Evolutionary conservation across 495 filamentous ascomycete genomes (phyloP).

Genomic region (Aspergillus avenaceus): DNA sequence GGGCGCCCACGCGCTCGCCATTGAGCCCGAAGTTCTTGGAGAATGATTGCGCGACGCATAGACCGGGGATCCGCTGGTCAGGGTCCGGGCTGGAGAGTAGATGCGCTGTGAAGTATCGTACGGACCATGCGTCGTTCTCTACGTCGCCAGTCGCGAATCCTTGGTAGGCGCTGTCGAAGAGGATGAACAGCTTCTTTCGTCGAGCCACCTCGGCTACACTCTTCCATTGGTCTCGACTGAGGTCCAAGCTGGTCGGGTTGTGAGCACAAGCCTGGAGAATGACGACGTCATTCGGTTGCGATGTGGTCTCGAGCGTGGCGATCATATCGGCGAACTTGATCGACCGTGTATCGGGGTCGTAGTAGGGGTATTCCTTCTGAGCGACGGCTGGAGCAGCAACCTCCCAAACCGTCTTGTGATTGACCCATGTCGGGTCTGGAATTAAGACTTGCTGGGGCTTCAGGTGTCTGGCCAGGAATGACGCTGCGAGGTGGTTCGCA

Average conservation of each 20-base stretch:
- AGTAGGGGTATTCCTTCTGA: slow-evolving; percentile 30
- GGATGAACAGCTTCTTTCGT: slow-evolving; percentile 26
- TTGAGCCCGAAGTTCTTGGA: slow-evolving; percentile 45
- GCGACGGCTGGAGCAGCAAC: slow-evolving; percentile 8
- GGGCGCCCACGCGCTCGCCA: slow-evolving; percentile 31
- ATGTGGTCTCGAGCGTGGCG: slow-evolving; percentile 7
- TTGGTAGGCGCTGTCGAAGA: slow-evolving; percentile 45
- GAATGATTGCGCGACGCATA: slow-evolving; percentile 35
- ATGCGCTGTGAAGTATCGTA: slow-evolving; percentile 27
- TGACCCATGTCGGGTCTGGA: slow-evolving; percentile 28
- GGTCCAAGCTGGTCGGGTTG: slow-evolving; percentile 41
- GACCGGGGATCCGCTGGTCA: slow-evolving; percentile 4
- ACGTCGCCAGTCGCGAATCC: slow-evolving; percentile 39
- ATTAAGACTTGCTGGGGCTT: slow-evolving; percentile 21
- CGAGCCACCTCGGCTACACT: slow-evolving; percentile 21
- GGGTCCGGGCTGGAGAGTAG: not conserved
- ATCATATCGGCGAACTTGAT: slow-evolving; percentile 23
- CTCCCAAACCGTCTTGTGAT: slow-evolving; percentile 27
- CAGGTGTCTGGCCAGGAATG: slow-evolving; percentile 56
- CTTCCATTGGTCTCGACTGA: slow-evolving; percentile 30
- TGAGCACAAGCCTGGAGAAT: slow-evolving; percentile 43
- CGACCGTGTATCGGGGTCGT: slow-evolving; percentile 5
- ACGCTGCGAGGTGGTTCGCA: slow-evolving; percentile 72
- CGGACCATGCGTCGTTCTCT: slow-evolving; percentile 35
- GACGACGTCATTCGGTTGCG: slow-evolving; percentile 24